A percentile compares a stretch with the other conserved stretches of the same genome.
These are phyloP conservation scores for Centaurea solstitialis DNA, from an alignment of 129 eudicot species.

Conservation along the genomic window DNA sequence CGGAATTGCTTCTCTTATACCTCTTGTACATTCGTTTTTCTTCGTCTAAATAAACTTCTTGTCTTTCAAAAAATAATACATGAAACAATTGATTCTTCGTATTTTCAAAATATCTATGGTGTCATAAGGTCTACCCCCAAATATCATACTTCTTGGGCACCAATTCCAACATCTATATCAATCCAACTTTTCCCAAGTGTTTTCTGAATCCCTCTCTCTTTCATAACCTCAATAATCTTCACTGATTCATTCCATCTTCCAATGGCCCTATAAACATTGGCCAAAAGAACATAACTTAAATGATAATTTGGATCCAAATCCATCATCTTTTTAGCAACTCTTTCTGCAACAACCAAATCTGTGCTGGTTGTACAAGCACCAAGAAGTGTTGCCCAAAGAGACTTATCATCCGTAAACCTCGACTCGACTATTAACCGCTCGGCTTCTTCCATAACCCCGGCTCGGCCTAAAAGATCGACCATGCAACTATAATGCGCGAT, in stretches of 20 bases:
- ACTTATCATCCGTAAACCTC: constrained; percentile 39
- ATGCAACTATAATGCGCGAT: constrained; percentile 66
- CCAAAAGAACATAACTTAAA: constrained; percentile 76
- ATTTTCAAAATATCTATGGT: no score
- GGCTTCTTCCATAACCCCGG: constrained; percentile 70
- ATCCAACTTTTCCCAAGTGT: constrained; percentile 88
- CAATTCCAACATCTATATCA: constrained; percentile 31
- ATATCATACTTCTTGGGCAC: not conserved
- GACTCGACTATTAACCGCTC: constrained; percentile 53
- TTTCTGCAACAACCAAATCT: constrained; percentile 66
- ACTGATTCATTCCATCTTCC: constrained; percentile 75
- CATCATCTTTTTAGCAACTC: constrained; percentile 81
- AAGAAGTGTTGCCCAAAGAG: constrained; percentile 90
- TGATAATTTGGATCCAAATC: constrained; percentile 69
- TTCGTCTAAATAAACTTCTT: no score
- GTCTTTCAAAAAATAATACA: no score
- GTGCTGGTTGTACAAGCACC: constrained; percentile 69
- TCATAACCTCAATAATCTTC: constrained; percentile 56
- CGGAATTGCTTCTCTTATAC: no score
- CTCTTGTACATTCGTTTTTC: no score
- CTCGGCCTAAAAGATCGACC: constrained; percentile 80
- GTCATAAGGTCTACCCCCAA: no score
- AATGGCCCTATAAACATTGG: constrained; percentile 61
- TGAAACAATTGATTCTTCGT: no score
- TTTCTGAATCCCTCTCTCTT: constrained; percentile 65